Conservation (phyloP, 306 rosid species). For the Rosa rugosa region DNA sequence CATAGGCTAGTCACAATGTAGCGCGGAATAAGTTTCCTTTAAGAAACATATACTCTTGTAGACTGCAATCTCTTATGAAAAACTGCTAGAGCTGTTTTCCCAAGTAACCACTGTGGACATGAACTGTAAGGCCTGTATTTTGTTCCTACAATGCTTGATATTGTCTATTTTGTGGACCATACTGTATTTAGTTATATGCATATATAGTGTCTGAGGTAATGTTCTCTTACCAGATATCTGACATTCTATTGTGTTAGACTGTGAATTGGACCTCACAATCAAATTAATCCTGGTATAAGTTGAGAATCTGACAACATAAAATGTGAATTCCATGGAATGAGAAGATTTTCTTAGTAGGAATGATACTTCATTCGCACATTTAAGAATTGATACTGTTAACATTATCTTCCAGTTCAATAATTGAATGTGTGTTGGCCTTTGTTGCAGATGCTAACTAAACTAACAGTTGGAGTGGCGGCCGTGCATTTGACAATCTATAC, state of each 20-base stretch:
- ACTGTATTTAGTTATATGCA: neutral
- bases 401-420: neutral
- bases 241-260: neutral
- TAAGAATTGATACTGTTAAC: too few relatives aligned
- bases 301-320: neutral
- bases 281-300: neutral
- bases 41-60: neutral
- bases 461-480: neutral
- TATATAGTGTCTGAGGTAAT: neutral
- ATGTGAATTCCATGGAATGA: neutral
- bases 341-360: neutral
- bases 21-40: neutral
- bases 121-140: neutral
- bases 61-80: neutral
- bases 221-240: neutral
- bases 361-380: neutral
- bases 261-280: neutral
- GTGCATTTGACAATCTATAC: neutral
- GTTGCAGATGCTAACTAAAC: slow-evolving; percentile 24
- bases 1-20: neutral
- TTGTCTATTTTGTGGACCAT: neutral
- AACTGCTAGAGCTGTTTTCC: neutral
- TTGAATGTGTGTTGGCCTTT: neutral
- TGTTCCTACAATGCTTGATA: neutral
- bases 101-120: neutral